phyloP scores from a whole-genome alignment of 768 basidiomycete species.

The Chalciporus pseudorubinellus region DNA sequence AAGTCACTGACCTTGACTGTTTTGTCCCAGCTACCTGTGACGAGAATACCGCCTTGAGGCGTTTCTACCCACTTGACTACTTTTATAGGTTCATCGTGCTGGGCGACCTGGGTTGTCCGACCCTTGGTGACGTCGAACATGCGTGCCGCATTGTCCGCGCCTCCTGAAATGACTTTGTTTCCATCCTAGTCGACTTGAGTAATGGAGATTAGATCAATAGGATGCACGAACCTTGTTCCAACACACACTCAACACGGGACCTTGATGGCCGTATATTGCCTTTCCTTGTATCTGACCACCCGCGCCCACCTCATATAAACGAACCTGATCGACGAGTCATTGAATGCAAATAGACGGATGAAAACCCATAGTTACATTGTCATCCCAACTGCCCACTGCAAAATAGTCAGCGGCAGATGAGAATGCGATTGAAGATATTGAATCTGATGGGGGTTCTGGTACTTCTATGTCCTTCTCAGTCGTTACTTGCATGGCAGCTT shows the following conservation, averaged over 20 bases:
- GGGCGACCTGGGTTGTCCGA: constrained; percentile 77
- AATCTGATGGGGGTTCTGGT: constrained; percentile 77
- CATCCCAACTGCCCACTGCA: constrained; percentile 93
- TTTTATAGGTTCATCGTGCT: constrained; percentile 87
- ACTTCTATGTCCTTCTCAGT: constrained; percentile 81
- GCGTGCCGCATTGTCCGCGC: constrained; percentile 90
- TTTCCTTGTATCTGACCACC: constrained; percentile 82
- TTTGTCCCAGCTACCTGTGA: constrained; percentile 98
- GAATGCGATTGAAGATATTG: constrained; percentile 82
- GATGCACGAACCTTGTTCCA: constrained; percentile 75
- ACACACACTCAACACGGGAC: constrained; percentile 80
- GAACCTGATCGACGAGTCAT: constrained; percentile 53
- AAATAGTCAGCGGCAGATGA: constrained; percentile 87
- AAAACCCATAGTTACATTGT: constrained; percentile 53
- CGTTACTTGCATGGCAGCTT: constrained; percentile 18
- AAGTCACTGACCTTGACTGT: constrained; percentile 70
- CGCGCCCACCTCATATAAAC: constrained; percentile 86
- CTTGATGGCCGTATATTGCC: constrained; percentile 89
- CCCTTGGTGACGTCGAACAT: constrained; percentile 90
- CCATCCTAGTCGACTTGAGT: constrained; percentile 59
- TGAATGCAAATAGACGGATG: background rate
- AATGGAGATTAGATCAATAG: background rate
- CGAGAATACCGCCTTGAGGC: constrained; percentile 70
- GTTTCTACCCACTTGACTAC: constrained; percentile 80
- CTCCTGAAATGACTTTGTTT: constrained; percentile 86